Evolutionary conservation across 441 rosid species (phyloP).

Genomic region (Gossypium schwendimanii): DNA sequence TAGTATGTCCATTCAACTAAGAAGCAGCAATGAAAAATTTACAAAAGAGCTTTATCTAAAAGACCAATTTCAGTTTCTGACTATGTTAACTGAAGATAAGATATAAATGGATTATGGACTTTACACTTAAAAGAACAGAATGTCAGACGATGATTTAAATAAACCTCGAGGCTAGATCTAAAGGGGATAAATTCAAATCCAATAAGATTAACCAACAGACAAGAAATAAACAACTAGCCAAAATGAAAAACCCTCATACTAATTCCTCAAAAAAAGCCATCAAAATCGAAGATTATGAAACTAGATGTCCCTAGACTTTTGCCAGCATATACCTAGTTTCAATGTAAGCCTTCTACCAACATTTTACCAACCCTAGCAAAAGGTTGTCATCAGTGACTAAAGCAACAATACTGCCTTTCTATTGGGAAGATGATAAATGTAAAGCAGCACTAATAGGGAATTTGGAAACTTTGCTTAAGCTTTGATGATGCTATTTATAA

Average conservation of each 20-base stretch:
- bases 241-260: background rate
- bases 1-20: background rate
- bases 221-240: background rate
- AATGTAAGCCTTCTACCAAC: slow-evolving; percentile 5
- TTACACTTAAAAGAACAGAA: background rate
- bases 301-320: background rate
- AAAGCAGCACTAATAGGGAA: slow-evolving; percentile 11
- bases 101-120: background rate
- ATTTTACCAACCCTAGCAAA: background rate
- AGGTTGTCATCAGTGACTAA: background rate
- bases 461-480: slow-evolving; percentile 6
- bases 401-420: background rate
- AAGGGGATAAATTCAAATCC: slow-evolving; percentile 6
- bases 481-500: slow-evolving; percentile 9
- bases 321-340: background rate
- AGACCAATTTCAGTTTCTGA: background rate
- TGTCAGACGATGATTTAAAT: background rate
- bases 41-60: background rate
- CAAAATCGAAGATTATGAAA: background rate
- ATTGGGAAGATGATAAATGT: background rate
- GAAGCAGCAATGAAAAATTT: background rate
- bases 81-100: background rate
- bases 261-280: background rate
- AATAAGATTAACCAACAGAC: background rate
- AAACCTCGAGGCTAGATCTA: background rate